A percentile compares a stretch with the other conserved stretches of the same genome.
phyloP scores from a whole-genome alignment of 352 stramenopile genomes.

The Phytopythium kandeliae region DNA sequence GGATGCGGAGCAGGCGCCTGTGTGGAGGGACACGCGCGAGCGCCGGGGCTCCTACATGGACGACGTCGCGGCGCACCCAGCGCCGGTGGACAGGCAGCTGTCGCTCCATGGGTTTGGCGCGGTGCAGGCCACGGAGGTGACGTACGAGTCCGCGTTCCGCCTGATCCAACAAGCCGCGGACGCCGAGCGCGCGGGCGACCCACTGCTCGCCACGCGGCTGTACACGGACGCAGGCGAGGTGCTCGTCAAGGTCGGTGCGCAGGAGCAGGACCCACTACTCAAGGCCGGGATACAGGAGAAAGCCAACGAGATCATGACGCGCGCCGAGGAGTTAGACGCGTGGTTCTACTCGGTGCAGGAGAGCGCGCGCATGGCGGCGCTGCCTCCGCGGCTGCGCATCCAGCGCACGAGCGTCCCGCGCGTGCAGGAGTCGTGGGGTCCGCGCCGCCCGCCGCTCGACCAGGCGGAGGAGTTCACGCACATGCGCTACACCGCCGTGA shows the following conservation, averaged over 20 bases:
- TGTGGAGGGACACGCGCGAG: conserved; percentile 16
- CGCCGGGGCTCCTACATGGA: conserved; percentile 15
- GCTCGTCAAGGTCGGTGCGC: conserved; percentile 24
- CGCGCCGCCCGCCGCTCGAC: conserved; percentile 17
- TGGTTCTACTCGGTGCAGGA: conserved; percentile 43
- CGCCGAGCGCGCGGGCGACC: conserved; percentile 24
- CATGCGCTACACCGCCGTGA: conserved; percentile 46
- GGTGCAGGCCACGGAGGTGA: conserved; percentile 11
- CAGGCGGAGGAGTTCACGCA: conserved; percentile 30
- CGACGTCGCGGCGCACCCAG: conserved; percentile 2
- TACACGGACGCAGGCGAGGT: conserved; percentile 34
- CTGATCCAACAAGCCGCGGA: conserved; percentile 42
- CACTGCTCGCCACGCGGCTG: conserved; percentile 31
- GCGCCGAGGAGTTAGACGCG: conserved; percentile 34
- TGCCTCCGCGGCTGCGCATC: conserved; percentile 31
- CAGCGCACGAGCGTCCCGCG: conserved; percentile 35
- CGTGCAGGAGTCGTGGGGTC: conserved; percentile 32
- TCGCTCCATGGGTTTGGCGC: conserved; percentile 7
- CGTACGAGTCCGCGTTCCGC: conserved; percentile 41
- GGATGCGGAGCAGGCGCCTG: neutral
- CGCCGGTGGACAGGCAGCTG: conserved; percentile 10
- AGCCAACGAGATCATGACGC: conserved; percentile 36
- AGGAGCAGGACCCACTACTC: conserved; percentile 29
- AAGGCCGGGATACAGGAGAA: conserved; percentile 40
- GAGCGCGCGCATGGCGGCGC: conserved; percentile 20